These are phyloP conservation scores for Fraxinus greggii DNA, from an alignment of 305 asterid genomes.

Conservation along the genomic window DNA sequence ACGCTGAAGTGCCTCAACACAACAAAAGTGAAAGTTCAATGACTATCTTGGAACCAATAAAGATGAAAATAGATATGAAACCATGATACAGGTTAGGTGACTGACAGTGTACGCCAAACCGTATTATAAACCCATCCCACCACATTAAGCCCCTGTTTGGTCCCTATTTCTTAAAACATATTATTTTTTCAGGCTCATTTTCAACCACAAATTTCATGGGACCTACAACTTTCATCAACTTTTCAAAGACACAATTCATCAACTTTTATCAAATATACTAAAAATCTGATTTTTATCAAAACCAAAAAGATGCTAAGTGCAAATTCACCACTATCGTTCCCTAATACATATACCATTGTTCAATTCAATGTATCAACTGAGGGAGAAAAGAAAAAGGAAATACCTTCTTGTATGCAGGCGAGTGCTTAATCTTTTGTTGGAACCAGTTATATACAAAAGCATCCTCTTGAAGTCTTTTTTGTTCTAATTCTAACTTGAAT, in stretches of 20 bases:
- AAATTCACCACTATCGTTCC: not conserved
- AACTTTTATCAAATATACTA: not conserved
- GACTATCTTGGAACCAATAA: not conserved
- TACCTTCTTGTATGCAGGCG: conserved; percentile 87
- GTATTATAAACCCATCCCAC: not conserved
- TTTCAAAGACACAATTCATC: not conserved
- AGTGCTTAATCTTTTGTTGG: conserved; percentile 73
- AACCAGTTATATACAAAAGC: conserved; percentile 78
- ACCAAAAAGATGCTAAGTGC: not conserved
- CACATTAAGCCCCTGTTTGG: not conserved
- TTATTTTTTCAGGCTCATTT: not conserved
- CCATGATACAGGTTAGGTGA: not conserved
- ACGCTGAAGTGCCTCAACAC: not conserved
- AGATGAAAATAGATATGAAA: not conserved
- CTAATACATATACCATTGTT: not conserved
- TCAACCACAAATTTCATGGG: not conserved
- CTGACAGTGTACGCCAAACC: not conserved
- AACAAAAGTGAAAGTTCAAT: not conserved
- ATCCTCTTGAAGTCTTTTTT: conserved; percentile 80
- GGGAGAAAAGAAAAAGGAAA: not conserved
- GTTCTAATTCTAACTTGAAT: conserved; percentile 73
- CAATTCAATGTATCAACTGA: not conserved
- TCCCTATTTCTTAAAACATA: not conserved
- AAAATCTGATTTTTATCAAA: not conserved
- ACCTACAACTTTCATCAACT: not conserved